Evolutionary conservation across 495 filamentous ascomycete species (phyloP), one percentile per base, ranked within the genome.

Genomic region (Penicillium roqueforti): DNA sequence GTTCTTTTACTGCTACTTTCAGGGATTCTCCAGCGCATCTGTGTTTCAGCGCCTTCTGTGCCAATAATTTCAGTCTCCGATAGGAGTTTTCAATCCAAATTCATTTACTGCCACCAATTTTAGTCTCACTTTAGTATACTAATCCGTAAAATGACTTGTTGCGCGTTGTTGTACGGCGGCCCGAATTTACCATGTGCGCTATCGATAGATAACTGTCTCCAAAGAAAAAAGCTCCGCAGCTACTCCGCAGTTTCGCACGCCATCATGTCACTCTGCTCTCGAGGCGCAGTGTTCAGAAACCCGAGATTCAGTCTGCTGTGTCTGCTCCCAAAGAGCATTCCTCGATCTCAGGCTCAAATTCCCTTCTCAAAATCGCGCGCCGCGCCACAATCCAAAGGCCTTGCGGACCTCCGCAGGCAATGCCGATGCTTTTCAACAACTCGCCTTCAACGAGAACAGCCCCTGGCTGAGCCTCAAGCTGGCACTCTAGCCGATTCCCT

Each of bases 211-310:
- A 61, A 52, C 47, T 18, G 6, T 10, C 54, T 62, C 41, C 47
- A 43, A 25, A 54, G 28, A 43, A 25, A 57, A 65, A 62, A 61
- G 54, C 62, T 60, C 50, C 59, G 49, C 18, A 56, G 46, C 39
- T 63, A 48, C 39, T 63, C 55, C 54, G 54, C 57, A 61, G 54
- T 16, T 26, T 29, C 22, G 29, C 31, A 47, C 32, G 47, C 53
- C 59, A 59, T 47, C 57, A 75, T 75, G 72, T 65, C 62, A 50
- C 60, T 60, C 43, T 65, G 58, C 46, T 59, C 67, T 29, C 61
- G 69, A 46, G 63, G 66, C 44, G 62, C 67, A 22, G 41, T 66
- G 23, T 54, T 58, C 18, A 65, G 65, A 37, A 54, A 46, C 18
- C 13, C 60, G 14, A 57, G 44, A 32, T 29, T 47, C 23, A 44